These are phyloP conservation scores for Ophiostoma piceae DNA, from an alignment of 2,329 filamentous ascomycete genomes.

Conservation along the genomic window DNA sequence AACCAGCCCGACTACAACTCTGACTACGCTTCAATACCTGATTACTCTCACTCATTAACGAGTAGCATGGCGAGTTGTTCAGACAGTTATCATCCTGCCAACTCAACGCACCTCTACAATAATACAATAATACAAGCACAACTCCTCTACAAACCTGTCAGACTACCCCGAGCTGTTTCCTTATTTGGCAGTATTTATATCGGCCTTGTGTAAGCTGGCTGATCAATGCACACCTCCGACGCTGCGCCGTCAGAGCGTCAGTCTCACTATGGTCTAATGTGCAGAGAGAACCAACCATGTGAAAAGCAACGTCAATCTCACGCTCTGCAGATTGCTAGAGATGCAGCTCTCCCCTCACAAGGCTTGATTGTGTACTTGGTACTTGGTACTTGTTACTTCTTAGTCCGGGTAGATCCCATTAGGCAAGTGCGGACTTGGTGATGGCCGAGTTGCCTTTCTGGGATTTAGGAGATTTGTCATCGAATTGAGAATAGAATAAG, in stretches of 20 bases:
- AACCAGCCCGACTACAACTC: not conserved
- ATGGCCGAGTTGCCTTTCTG: too few relatives aligned
- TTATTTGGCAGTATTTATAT: not conserved
- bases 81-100: not conserved
- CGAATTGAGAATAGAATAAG: not conserved
- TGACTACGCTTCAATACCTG: not conserved
- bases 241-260: not conserved
- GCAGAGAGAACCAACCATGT: not conserved
- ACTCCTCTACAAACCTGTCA: not conserved
- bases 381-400: too few relatives aligned
- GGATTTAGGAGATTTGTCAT: too few relatives aligned
- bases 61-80: not conserved
- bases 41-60: not conserved
- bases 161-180: not conserved
- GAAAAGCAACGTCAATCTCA: not conserved
- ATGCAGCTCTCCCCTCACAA: too few relatives aligned
- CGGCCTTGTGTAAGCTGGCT: not conserved
- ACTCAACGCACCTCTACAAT: not conserved
- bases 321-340: not conserved
- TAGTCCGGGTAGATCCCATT: too few relatives aligned
- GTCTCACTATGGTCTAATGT: not conserved
- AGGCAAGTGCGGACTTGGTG: too few relatives aligned
- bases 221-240: too few relatives aligned
- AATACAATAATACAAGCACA: too few relatives aligned
- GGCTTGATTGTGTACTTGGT: too few relatives aligned